Conservation (phyloP, 208 protist species). For the Acanthamoeba triangularis region DNA sequence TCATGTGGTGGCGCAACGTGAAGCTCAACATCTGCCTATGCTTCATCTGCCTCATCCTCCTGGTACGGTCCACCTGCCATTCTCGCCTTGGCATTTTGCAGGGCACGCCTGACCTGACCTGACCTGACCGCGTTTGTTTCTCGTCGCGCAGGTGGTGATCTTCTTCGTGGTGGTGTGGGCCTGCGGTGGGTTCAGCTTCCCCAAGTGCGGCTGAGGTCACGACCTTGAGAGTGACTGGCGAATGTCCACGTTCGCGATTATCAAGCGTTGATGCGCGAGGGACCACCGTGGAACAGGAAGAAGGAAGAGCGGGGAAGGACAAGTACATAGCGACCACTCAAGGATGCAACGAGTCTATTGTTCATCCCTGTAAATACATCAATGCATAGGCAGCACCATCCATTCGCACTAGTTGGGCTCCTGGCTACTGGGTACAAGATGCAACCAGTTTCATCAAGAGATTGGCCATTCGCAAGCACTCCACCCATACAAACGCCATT, state of each 20-base stretch:
- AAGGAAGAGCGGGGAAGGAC: neutral
- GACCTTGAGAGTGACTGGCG: neutral
- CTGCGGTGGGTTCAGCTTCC: slow-evolving; percentile 51
- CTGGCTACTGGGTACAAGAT: no score
- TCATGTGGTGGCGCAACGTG: slow-evolving; percentile 62
- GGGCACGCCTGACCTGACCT: neutral
- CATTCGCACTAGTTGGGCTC: no score
- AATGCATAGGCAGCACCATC: no score
- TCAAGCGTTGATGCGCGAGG: neutral
- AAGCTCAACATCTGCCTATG: slow-evolving; percentile 66
- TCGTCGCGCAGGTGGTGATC: neutral
- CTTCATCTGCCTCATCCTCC: slow-evolving; percentile 29
- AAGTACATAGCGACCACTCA: no score
- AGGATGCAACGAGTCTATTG: no score
- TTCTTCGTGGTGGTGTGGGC: slow-evolving; percentile 72
- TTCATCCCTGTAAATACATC: no score
- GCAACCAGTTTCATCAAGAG: no score
- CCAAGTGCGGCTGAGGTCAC: slow-evolving; percentile 9
- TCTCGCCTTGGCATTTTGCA: neutral
- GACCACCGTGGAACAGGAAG: neutral
- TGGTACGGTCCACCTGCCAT: slow-evolving; percentile 15
- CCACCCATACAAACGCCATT: no score
- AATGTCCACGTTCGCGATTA: neutral
- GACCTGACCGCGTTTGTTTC: neutral
- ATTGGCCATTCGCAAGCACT: no score